A percentile compares a stretch with the other conserved stretches of the same genome.
Evolutionary conservation across 1,139 yeast genomes (phyloP).

Genomic region (Geotrichum restrictum): DNA sequence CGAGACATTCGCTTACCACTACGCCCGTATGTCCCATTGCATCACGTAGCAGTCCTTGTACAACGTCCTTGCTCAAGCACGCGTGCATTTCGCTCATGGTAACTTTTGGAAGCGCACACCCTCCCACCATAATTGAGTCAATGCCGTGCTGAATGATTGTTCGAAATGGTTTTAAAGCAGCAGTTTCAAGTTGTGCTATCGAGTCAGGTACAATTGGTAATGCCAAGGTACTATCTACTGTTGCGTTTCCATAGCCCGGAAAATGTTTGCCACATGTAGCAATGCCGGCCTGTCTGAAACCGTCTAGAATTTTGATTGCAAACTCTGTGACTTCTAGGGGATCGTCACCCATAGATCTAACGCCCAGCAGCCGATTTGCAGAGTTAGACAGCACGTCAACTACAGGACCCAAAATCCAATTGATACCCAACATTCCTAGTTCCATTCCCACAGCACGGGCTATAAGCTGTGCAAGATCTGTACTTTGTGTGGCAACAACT

Average conservation of each 20-base stretch:
- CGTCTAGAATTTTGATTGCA: slow-evolving; percentile 55
- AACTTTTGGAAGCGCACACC: slow-evolving; percentile 62
- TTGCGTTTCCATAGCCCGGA: slow-evolving; percentile 64
- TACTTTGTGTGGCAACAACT: slow-evolving; percentile 53
- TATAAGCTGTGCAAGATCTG: slow-evolving; percentile 50
- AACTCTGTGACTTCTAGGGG: slow-evolving; percentile 57
- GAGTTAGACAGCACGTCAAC: slow-evolving; percentile 59
- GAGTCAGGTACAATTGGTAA: slow-evolving; percentile 59
- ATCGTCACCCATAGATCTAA: slow-evolving; percentile 60
- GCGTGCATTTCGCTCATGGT: slow-evolving; percentile 62
- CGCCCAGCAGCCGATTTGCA: slow-evolving; percentile 56
- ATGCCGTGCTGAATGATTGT: slow-evolving; percentile 49
- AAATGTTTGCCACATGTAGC: slow-evolving; percentile 60
- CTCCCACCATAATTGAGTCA: slow-evolving; percentile 62
- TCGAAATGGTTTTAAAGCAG: slow-evolving; percentile 54
- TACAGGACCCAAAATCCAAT: slow-evolving; percentile 60
- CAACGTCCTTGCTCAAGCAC: slow-evolving; percentile 54
- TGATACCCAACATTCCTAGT: slow-evolving; percentile 52
- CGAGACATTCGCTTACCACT: slow-evolving; percentile 61
- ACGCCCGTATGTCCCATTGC: slow-evolving; percentile 57
- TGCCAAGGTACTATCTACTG: slow-evolving; percentile 55
- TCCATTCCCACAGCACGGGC: slow-evolving; percentile 56
- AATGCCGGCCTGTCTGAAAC: slow-evolving; percentile 54
- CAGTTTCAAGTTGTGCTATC: slow-evolving; percentile 50
- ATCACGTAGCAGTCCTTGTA: slow-evolving; percentile 50